phyloP scores from a whole-genome alignment of 768 basidiomycete species.

The Trametopsis cervina region DNA sequence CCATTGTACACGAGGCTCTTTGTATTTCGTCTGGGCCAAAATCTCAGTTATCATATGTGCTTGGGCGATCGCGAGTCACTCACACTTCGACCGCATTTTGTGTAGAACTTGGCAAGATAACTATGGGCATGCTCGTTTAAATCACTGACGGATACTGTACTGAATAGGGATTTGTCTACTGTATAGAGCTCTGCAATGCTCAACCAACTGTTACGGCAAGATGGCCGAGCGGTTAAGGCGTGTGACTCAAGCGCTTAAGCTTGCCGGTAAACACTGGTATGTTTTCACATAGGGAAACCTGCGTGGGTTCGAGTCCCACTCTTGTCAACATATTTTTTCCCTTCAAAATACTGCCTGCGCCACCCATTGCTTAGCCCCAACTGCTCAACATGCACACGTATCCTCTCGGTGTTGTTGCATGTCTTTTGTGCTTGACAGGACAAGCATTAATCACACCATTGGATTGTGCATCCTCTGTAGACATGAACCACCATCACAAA shows the following conservation, averaged over 20 bases:
- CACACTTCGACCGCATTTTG: neutral
- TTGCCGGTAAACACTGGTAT: conserved; percentile 14
- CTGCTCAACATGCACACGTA: too few relatives aligned
- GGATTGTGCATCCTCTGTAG: too few relatives aligned
- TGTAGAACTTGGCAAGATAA: neutral
- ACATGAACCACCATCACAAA: too few relatives aligned
- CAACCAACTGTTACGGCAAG: conserved; percentile 10
- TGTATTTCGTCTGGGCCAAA: neutral
- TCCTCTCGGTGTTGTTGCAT: too few relatives aligned
- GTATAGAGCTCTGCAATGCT: neutral
- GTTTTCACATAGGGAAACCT: conserved; percentile 22
- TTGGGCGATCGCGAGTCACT: neutral
- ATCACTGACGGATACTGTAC: neutral
- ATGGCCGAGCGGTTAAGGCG: conserved; percentile 61
- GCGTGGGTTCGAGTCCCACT: too few relatives aligned
- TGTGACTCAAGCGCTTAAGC: conserved; percentile 50
- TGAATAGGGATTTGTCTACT: neutral
- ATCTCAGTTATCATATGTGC: neutral
- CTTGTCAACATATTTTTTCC: too few relatives aligned
- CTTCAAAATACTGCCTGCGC: too few relatives aligned
- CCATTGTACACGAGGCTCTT: too few relatives aligned
- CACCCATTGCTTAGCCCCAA: too few relatives aligned
- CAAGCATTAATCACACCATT: too few relatives aligned
- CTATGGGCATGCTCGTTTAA: neutral
- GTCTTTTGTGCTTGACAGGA: too few relatives aligned